A percentile compares a stretch with the other conserved stretches of the same genome.
phyloP scores from a whole-genome alignment of 1,284 basidiomycete genomes.

The Austroboletus niveus region DNA sequence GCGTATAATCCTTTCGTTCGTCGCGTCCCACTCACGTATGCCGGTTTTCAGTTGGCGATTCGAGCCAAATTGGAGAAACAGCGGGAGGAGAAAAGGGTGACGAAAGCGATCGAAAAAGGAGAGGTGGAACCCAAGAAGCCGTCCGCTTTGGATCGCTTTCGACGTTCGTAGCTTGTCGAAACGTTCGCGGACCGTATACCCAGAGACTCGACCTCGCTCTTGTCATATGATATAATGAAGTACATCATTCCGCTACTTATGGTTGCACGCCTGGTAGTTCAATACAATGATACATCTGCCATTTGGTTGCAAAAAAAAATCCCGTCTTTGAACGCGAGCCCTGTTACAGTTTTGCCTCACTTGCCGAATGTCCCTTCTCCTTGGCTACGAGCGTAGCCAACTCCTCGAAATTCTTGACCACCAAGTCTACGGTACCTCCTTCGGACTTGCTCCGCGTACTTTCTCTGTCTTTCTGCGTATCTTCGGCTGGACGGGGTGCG shows the following conservation, averaged over 20 bases:
- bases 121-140: slow-evolving; percentile 43
- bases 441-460: slow-evolving; percentile 41
- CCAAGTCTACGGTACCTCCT: slow-evolving; percentile 50
- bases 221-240: too few species aligned
- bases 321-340: too few species aligned
- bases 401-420: slow-evolving; percentile 43
- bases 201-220: too few species aligned
- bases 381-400: slow-evolving; percentile 33
- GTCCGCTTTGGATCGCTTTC: slow-evolving; percentile 68
- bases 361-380: neutral
- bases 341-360: neutral
- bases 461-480: slow-evolving; percentile 24
- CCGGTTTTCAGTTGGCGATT: slow-evolving; percentile 53
- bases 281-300: too few species aligned
- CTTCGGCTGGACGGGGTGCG: slow-evolving; percentile 49
- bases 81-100: slow-evolving; percentile 49
- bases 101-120: slow-evolving; percentile 42
- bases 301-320: too few species aligned
- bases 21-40: neutral
- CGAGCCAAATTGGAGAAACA: slow-evolving; percentile 68
- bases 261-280: too few species aligned
- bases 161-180: neutral
- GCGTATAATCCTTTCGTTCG: slow-evolving; percentile 29
- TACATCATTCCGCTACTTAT: too few species aligned
- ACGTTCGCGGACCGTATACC: neutral